Evolutionary conservation across 331 rosid genomes (phyloP), one percentile per base, ranked within the genome.

Genomic region (Prunus yedoensis): DNA sequence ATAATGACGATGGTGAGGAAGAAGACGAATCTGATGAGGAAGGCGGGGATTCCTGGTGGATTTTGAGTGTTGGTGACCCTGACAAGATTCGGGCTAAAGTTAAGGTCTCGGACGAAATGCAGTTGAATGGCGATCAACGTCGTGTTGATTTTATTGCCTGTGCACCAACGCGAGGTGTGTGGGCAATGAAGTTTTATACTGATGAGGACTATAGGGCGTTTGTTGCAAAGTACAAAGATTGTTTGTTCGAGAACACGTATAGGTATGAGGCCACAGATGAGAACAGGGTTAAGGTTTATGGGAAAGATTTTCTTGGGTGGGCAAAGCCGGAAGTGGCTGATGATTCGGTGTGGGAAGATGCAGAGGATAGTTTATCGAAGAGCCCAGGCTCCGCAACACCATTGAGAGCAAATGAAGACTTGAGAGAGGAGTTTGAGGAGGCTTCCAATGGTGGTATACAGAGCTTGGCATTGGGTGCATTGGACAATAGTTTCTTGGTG

Each of bases 341-440:
- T 63, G 99, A 95, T 80, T 91, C 98, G 3, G 85, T 92, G 84
- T 95, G 99, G 98, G 97, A 95, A 54, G 99, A 95, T 53, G 96
- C 99, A 0, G 97, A 92, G n/a, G 96, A 89, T 53, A 46, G 77
- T n/a, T 85, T 92, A 59, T 10, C 74, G 11, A 95, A 83, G 50
- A 95, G 96, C 70, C 97, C 97, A 0, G 84, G 72, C 8, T 79
- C 90, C 0, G 85, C 80, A 2, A 87, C 96, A 0, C 96, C 89
- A 1, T 80, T 78, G 10, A 84, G 94, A 21, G 69, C 66, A 1
- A 86, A 12, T 47, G 94, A 88, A 45, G 96, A 95, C 67, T 79
- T 95, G 85, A 85, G 79, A 73, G 97, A 95, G 69, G 96, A 92
- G 83, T 92, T 92, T 72, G 99, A 95, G 76, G 99, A 95, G 81